Percentiles rank a stretch among this genome's conserved stretches.
These are phyloP conservation scores for Penicillium turbatum DNA, from an alignment of 495 filamentous ascomycete species.

Conservation along the genomic window DNA sequence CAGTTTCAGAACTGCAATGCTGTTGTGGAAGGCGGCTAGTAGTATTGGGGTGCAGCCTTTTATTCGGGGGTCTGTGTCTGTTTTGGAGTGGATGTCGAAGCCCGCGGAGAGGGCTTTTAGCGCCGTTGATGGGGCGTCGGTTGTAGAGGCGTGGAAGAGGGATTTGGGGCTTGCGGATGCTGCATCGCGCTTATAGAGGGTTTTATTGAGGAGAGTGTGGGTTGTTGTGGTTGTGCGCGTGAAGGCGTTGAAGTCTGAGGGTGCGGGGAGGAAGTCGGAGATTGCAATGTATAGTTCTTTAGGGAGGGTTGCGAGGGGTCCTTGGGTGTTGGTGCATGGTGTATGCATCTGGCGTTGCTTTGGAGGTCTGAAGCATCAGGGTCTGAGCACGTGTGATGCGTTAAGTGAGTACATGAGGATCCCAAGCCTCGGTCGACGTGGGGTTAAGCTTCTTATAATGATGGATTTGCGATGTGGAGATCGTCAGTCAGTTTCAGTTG, in stretches of 20 bases:
- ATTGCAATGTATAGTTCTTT: slow-evolving; percentile 18
- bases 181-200: slow-evolving; percentile 17
- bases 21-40: slow-evolving; percentile 19
- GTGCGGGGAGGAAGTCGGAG: slow-evolving; percentile 5
- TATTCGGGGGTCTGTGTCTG: slow-evolving; percentile 8
- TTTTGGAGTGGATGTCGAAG: slow-evolving; percentile 10
- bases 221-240: slow-evolving; percentile 6
- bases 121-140: slow-evolving; percentile 10
- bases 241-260: slow-evolving; percentile 17
- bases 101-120: slow-evolving; percentile 13
- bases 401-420: not conserved
- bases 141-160: slow-evolving; percentile 18
- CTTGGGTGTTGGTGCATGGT: slow-evolving; percentile 1
- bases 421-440: not conserved
- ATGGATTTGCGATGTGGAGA: not conserved
- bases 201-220: slow-evolving; percentile 14
- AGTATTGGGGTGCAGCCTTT: slow-evolving; percentile 19
- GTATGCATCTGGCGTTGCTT: not conserved
- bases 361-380: not conserved
- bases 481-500: not conserved
- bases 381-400: not conserved
- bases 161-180: not conserved
- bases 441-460: not conserved
- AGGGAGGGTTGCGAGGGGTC: slow-evolving; percentile 7
- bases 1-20: slow-evolving; percentile 6